Percentiles rank a stretch among this genome's conserved stretches.
Conservation (phyloP, 78 protist genomes). For the Capsaspora owczarzaki region DNA sequence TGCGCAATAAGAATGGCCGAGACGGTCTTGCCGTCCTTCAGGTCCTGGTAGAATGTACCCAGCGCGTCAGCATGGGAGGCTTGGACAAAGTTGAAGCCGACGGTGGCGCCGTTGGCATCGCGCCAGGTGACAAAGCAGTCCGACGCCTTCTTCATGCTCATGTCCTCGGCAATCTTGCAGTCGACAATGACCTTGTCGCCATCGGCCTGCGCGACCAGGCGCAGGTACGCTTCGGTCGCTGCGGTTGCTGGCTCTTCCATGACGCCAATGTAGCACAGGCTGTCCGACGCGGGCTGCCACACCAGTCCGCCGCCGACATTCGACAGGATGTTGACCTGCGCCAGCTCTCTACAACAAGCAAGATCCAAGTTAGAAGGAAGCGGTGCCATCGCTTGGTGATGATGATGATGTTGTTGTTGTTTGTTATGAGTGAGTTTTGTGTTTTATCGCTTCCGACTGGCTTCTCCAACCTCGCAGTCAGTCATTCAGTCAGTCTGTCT, state of each 20-base stretch:
- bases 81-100: background rate
- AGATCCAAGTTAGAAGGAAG: too few relatives aligned
- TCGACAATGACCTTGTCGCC: background rate
- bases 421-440: too few relatives aligned
- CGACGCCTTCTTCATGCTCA: background rate
- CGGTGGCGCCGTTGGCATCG: background rate
- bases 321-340: background rate
- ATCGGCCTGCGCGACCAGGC: background rate
- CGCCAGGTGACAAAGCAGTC: background rate
- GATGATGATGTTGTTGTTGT: too few relatives aligned
- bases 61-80: background rate
- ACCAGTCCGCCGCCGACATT: background rate
- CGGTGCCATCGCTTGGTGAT: too few relatives aligned
- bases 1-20: too few relatives aligned
- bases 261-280: background rate
- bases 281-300: background rate
- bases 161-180: background rate
- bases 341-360: too few relatives aligned
- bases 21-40: background rate
- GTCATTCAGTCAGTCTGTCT: too few relatives aligned
- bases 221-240: background rate
- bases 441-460: too few relatives aligned
- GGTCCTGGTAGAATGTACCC: background rate
- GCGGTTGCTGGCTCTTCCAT: background rate
- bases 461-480: too few relatives aligned